Conservation (phyloP, 2,329 filamentous ascomycete genomes). For the Dactylellina drechsleri region DNA sequence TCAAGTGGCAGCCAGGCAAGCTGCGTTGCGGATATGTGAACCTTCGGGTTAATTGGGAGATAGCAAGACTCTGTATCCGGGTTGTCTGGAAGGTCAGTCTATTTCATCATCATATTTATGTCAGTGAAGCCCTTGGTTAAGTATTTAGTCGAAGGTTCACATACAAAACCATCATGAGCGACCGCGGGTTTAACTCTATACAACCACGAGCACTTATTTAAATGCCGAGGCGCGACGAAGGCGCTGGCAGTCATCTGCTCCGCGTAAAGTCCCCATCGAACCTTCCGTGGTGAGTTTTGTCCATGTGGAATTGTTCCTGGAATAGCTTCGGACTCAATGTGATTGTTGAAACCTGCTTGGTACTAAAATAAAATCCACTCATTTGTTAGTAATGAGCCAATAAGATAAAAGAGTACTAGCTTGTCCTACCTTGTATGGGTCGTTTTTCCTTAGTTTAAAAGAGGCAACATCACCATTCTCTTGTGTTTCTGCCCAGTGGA, state of each 20-base stretch:
- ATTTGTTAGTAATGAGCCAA: constrained; percentile 53
- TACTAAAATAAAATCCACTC: background rate
- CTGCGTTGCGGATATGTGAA: constrained; percentile 66
- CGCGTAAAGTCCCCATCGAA: constrained; percentile 64
- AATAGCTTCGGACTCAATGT: constrained; percentile 65
- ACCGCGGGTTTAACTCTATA: constrained; percentile 64
- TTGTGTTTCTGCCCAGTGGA: constrained; percentile 72
- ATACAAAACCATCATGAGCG: constrained; percentile 62
- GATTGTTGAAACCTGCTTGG: constrained; percentile 31
- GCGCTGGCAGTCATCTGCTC: constrained; percentile 64
- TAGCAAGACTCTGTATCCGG: constrained; percentile 64
- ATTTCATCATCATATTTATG: background rate
- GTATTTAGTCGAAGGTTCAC: constrained; percentile 23
- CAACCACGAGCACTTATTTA: constrained; percentile 64
- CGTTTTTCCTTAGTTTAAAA: constrained; percentile 67
- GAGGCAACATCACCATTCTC: constrained; percentile 68
- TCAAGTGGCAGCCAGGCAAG: constrained; percentile 65
- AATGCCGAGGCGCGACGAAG: constrained; percentile 63
- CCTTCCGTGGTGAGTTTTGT: constrained; percentile 64
- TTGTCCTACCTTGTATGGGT: constrained; percentile 63
- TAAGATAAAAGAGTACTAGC: background rate
- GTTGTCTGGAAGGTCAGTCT: constrained; percentile 59
- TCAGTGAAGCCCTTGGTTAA: constrained; percentile 26
- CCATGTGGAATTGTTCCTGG: constrained; percentile 65
- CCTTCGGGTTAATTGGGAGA: constrained; percentile 64